A percentile compares a stretch with the other conserved stretches of the same genome.
Conservation (phyloP, 2,329 filamentous ascomycete species). For the Exophiala oligosperma region DNA sequence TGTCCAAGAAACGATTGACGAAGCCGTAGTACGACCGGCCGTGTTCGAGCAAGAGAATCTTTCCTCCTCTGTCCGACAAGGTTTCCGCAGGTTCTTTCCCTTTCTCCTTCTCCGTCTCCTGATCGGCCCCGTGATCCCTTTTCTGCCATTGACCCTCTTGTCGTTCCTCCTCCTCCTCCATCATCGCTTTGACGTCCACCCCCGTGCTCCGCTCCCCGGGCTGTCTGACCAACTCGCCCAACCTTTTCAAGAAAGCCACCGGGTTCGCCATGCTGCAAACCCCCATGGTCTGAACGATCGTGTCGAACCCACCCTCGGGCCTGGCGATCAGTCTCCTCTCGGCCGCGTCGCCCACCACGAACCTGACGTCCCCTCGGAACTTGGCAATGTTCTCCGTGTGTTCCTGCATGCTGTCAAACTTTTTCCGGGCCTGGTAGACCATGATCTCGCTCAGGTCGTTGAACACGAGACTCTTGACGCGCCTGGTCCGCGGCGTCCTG, state of each 20-base stretch:
- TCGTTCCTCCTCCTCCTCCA: slow-evolving; percentile 27
- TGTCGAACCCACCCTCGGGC: slow-evolving; percentile 41
- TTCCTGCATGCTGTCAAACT: slow-evolving; percentile 38
- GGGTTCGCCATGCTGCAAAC: slow-evolving; percentile 44
- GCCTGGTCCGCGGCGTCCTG: slow-evolving; percentile 31
- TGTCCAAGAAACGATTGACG: slow-evolving; percentile 50
- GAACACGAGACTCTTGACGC: slow-evolving; percentile 44
- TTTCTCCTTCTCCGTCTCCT: slow-evolving; percentile 33
- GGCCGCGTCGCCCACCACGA: slow-evolving; percentile 26
- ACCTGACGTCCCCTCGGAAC: slow-evolving; percentile 25
- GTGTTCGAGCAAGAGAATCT: slow-evolving; percentile 51
- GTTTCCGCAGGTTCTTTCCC: slow-evolving; percentile 3
- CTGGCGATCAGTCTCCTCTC: slow-evolving; percentile 17
- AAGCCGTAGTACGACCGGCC: slow-evolving; percentile 48
- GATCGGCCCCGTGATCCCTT: slow-evolving; percentile 23
- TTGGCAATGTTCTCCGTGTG: slow-evolving; percentile 3
- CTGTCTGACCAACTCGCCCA: slow-evolving; percentile 27
- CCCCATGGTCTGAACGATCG: slow-evolving; percentile 52
- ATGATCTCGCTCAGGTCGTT: slow-evolving; percentile 51
- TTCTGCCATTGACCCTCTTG: no score
- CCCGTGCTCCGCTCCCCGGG: slow-evolving; percentile 24
- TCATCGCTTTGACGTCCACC: slow-evolving; percentile 1
- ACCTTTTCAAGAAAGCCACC: slow-evolving; percentile 22
- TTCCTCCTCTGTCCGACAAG: slow-evolving; percentile 33
- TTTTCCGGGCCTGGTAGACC: slow-evolving; percentile 46